Conservation (phyloP, 345 rosid species). For the Schrenkiella parvula region DNA sequence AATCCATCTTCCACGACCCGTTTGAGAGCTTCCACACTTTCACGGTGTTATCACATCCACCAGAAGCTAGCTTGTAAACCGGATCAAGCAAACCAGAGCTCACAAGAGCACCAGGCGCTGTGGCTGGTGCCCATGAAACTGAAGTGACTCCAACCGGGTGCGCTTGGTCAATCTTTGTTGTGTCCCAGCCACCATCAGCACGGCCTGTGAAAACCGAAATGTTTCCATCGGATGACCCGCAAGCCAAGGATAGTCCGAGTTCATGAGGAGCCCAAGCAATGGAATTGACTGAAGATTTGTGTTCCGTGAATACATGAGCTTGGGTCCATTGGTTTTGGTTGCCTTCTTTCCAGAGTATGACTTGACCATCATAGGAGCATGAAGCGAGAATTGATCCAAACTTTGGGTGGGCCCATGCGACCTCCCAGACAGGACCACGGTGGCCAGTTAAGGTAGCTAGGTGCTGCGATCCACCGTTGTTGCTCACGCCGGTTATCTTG, state of each 20-base stretch:
- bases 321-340: slow-evolving; percentile 61
- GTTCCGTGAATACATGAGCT: slow-evolving; percentile 58
- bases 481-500: slow-evolving; percentile 50
- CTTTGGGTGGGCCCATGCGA: slow-evolving; percentile 70
- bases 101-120: slow-evolving; percentile 52
- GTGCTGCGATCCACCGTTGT: slow-evolving; percentile 47
- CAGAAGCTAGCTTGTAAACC: slow-evolving; percentile 59
- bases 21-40: slow-evolving; percentile 59
- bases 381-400: slow-evolving; percentile 64
- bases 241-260: slow-evolving; percentile 58
- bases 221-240: slow-evolving; percentile 67
- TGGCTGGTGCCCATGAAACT: slow-evolving; percentile 65
- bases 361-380: slow-evolving; percentile 70
- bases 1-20: slow-evolving; percentile 64
- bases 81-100: slow-evolving; percentile 50
- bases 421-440: slow-evolving; percentile 65
- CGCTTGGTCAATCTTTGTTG: slow-evolving; percentile 54
- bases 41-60: slow-evolving; percentile 61
- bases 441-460: slow-evolving; percentile 59
- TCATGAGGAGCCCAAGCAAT: slow-evolving; percentile 72
- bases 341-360: slow-evolving; percentile 65
- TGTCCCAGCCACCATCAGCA: slow-evolving; percentile 66
- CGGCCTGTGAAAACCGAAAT: slow-evolving; percentile 56
- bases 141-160: slow-evolving; percentile 69
- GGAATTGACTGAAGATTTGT: slow-evolving; percentile 63